These are phyloP conservation scores for Candida methanosorbosa DNA, from an alignment of 805 yeast genomes.

Conservation along the genomic window DNA sequence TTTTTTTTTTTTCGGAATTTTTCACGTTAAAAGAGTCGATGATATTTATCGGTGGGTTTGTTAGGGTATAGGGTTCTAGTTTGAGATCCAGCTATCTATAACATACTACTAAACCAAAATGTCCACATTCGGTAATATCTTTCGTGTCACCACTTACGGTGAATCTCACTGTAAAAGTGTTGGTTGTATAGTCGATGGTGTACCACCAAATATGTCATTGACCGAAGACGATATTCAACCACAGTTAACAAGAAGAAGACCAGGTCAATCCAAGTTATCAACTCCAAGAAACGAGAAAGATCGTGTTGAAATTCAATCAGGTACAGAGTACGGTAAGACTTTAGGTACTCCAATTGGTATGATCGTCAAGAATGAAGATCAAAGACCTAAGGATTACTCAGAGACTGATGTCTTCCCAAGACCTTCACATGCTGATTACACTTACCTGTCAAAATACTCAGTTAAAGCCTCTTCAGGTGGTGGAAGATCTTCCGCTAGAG, in stretches of 20 bases:
- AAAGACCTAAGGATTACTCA: slow-evolving; percentile 91
- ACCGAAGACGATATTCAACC: slow-evolving; percentile 89
- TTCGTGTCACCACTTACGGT: slow-evolving; percentile 89
- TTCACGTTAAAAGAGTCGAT: too few relatives aligned
- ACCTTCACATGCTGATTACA: slow-evolving; percentile 97
- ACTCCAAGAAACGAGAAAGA: slow-evolving; percentile 98
- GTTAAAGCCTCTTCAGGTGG: slow-evolving; percentile 94
- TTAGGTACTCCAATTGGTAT: slow-evolving; percentile 94
- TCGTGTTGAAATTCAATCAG: slow-evolving; percentile 85
- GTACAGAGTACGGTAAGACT: slow-evolving; percentile 85
- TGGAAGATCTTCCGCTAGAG: slow-evolving; percentile 95
- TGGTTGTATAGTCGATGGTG: slow-evolving; percentile 97
- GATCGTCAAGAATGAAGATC: slow-evolving; percentile 91
- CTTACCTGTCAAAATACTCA: slow-evolving; percentile 86
- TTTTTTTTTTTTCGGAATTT: too few relatives aligned
- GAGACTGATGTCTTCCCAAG: slow-evolving; percentile 95
- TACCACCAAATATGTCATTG: slow-evolving; percentile 88
- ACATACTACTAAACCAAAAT: too few relatives aligned
- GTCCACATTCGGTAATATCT: slow-evolving; percentile 66
- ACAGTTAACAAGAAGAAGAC: slow-evolving; percentile 93
- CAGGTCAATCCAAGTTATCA: slow-evolving; percentile 87
- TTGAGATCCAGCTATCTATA: too few relatives aligned
- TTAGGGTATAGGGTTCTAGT: too few relatives aligned
- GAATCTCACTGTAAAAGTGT: slow-evolving; percentile 97
- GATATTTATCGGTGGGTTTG: too few relatives aligned